phyloP scores from a whole-genome alignment of 495 filamentous ascomycete species.

The Chaetomium fimeti region DNA sequence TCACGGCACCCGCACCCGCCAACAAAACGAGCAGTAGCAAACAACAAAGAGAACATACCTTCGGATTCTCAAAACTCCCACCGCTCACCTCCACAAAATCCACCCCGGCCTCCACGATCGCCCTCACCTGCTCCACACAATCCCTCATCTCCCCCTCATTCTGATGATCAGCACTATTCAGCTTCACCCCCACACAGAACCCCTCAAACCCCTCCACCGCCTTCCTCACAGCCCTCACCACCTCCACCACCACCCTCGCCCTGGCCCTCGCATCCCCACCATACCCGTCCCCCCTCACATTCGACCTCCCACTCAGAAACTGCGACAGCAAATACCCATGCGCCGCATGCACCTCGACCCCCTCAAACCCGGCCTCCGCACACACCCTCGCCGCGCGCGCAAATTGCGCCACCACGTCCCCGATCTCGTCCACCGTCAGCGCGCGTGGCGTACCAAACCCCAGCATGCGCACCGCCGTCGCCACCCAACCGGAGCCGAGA shows the following conservation, averaged over 20 bases:
- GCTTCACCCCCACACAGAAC: conserved; percentile 61
- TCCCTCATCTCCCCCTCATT: conserved; percentile 44
- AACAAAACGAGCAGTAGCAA: not conserved
- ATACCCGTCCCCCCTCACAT: conserved; percentile 61
- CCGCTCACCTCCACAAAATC: conserved; percentile 66
- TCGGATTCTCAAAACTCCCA: conserved; percentile 56
- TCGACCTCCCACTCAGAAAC: conserved; percentile 60
- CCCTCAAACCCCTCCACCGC: conserved; percentile 59
- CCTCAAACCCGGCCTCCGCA: conserved; percentile 70
- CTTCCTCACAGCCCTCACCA: conserved; percentile 58
- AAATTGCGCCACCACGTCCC: conserved; percentile 52
- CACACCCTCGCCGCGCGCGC: conserved; percentile 58
- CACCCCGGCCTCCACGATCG: conserved; percentile 53
- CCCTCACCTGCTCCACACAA: conserved; percentile 52
- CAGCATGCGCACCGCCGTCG: conserved; percentile 55
- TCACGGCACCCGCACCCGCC: too few species aligned
- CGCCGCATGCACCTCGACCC: conserved; percentile 70
- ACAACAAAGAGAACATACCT: conserved; percentile 27
- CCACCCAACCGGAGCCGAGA: conserved; percentile 41
- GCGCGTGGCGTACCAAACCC: conserved; percentile 56
- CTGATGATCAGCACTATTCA: conserved; percentile 61
- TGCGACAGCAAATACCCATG: conserved; percentile 76
- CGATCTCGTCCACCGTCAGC: conserved; percentile 57
- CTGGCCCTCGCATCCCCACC: conserved; percentile 68
- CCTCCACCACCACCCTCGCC: conserved; percentile 60